Evolutionary conservation across 1,284 basidiomycete species (phyloP), one percentile per base, ranked within the genome.

Genomic region (Sanguinoderma infundibulare): DNA sequence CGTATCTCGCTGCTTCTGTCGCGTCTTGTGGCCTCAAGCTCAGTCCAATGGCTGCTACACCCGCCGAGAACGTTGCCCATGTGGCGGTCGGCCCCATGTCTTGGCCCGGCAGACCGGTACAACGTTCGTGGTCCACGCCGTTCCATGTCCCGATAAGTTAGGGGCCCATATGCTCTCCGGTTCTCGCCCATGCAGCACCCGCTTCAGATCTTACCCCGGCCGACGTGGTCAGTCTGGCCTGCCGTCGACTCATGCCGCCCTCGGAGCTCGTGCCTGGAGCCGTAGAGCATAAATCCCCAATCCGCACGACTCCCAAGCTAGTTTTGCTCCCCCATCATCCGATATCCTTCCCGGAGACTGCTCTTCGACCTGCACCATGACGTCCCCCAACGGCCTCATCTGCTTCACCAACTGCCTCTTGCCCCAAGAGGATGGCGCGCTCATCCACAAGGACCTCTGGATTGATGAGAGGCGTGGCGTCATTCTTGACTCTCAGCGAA

Each of bases 321-420:
- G 39, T 24, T 46, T 28, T 17, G 24, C 42, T 7, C 42, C 24
- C 42, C 24, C 42, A 17, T 15, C 42, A 26, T 15, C 30, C 32
- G 26, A 22, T 17, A 32, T 42, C 12, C n/a, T 10, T 26, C 28
- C 9, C 12, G 10, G 15, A 17, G 38, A 6, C 28, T 28, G 3
- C 26, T 20, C 38, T 30, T 10, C 4, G 7, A 9, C 7, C n/a
- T 30, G 14, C 39, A 36, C 57, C 46, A 78, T 78, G 77, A 63
- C 70, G 59, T 78, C 83, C 46, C 56, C 79, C 9, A 91, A 92
- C 73, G 84, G 83, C 49, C 79, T 94, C 24, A 76, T 94, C 57
- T 92, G 93, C 76, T 94, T 95, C 76, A 95, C 92, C 24, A 94
- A 95, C 75, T 93, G 93, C 69, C 76, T 89, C 59, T 78, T 94